phyloP scores from a whole-genome alignment of 495 filamentous ascomycete species.

The Penicillium nucicola region DNA sequence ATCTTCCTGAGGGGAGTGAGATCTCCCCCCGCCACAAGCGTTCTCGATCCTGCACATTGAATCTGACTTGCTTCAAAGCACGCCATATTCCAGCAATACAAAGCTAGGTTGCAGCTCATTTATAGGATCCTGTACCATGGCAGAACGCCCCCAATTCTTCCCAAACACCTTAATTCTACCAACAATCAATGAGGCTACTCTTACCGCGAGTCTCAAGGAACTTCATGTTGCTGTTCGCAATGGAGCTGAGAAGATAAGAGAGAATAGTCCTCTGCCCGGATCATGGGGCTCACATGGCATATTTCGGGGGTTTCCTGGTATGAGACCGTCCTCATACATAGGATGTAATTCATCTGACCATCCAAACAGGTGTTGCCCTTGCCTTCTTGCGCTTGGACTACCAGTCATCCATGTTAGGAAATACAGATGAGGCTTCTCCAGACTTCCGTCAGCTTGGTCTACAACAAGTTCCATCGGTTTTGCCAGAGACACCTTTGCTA shows the following conservation, averaged over 20 bases:
- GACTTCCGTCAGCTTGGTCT: constrained; percentile 28
- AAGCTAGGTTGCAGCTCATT: not conserved
- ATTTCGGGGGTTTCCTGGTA: constrained; percentile 32
- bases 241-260: constrained; percentile 25
- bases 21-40: not conserved
- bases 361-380: constrained; percentile 31
- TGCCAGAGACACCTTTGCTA: constrained; percentile 23
- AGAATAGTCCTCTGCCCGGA: constrained; percentile 18
- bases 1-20: not conserved
- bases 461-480: constrained; percentile 25
- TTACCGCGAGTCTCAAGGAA: constrained; percentile 19
- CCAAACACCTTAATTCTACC: constrained; percentile 18
- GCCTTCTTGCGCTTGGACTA: constrained; percentile 37
- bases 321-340: not conserved
- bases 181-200: constrained; percentile 11
- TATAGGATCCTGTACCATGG: constrained; percentile 10
- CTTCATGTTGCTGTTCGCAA: constrained; percentile 27
- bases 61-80: constrained; percentile 6
- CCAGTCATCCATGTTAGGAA: constrained; percentile 23
- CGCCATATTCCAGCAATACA: constrained; percentile 2
- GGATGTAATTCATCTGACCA: not conserved
- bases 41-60: not conserved
- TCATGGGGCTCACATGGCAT: constrained; percentile 26
- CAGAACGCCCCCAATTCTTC: constrained; percentile 28
- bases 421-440: not conserved